These are phyloP conservation scores for Acephala macrosclerotiorum DNA, from an alignment of 2,329 filamentous ascomycete genomes.

Conservation along the genomic window DNA sequence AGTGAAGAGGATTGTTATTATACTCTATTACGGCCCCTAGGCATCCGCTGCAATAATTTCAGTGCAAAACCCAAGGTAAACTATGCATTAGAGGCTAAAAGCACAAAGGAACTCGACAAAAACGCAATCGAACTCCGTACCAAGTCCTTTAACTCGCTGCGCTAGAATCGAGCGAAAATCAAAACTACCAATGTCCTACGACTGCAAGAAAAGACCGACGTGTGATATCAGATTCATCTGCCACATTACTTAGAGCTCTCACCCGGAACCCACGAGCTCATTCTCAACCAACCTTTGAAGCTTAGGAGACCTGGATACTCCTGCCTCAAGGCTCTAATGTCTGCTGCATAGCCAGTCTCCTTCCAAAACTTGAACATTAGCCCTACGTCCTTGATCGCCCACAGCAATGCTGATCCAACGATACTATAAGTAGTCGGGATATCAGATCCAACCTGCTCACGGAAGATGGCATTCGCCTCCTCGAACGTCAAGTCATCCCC, in stretches of 20 bases:
- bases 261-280: slow-evolving; percentile 38
- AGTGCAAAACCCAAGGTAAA: no score
- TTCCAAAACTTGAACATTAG: slow-evolving; percentile 44
- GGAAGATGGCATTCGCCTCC: slow-evolving; percentile 44
- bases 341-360: slow-evolving; percentile 39
- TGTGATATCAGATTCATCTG: background rate
- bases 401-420: slow-evolving; percentile 34
- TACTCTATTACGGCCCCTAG: no score
- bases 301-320: slow-evolving; percentile 51
- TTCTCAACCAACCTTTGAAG: slow-evolving; percentile 53
- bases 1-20: no score
- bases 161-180: no score
- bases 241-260: background rate
- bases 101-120: no score
- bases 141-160: no score
- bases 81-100: no score
- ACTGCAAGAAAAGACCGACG: background rate
- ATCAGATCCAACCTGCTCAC: slow-evolving; percentile 36
- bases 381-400: slow-evolving; percentile 37
- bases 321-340: slow-evolving; percentile 49
- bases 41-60: no score
- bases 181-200: no score
- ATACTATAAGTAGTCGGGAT: slow-evolving; percentile 41
- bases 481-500: slow-evolving; percentile 53
- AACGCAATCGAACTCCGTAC: no score